Base-by-base conservation (phyloP, 1,284 basidiomycete genomes). In the Moniliophthora roreri region DNA sequence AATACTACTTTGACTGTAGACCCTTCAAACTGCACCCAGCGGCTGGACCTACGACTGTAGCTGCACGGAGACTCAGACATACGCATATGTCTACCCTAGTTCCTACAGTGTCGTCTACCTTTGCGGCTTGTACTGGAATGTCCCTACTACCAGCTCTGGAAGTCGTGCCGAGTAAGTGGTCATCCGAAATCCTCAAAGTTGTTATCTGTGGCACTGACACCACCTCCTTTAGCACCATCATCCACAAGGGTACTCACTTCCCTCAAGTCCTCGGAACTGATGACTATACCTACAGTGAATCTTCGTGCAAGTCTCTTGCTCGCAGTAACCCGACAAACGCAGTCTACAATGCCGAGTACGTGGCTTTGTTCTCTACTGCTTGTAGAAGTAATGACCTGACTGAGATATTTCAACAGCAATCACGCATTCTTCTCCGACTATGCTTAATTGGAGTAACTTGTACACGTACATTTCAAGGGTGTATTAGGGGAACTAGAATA, bases 361-460 rank as follows among this genome's bases (percentile, higher is more conserved):
- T 54, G 13, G n/a, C n/a, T n/a, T 35, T 35, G 11, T 9, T 9
- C 24, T 39, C 18, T 40, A 23, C 8, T 20, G 16, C 28, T 46
- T 16, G 49, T 9, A 4, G 18, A 3, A n/a, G 20, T 40, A 9
- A 15, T 47, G 4, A 36, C 21, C 21, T 10, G 39, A 18, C 13
- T 20, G 21, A 13, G 15, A 9, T n/a, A 2, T 49, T 24, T 18
- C 23, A 18, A 16, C 15, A 56, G 54, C 48, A 56, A 56, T 52
- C 55, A 56, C 40, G 55, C 51, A 9, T 56, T 53, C 48, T 56
- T 56, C 52, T 53, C 55, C 34, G 55, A 38, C 34, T 50, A 53
- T 37, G 51, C 32, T 24, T 56, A 56, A 49, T 11, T 32, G 28
- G 28, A 6, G 11, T 32, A 32, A 6, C 28, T 11, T 11, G 11